Base-by-base conservation (phyloP, 2,329 filamentous ascomycete species). In the Ophiostoma pallidulum region DNA sequence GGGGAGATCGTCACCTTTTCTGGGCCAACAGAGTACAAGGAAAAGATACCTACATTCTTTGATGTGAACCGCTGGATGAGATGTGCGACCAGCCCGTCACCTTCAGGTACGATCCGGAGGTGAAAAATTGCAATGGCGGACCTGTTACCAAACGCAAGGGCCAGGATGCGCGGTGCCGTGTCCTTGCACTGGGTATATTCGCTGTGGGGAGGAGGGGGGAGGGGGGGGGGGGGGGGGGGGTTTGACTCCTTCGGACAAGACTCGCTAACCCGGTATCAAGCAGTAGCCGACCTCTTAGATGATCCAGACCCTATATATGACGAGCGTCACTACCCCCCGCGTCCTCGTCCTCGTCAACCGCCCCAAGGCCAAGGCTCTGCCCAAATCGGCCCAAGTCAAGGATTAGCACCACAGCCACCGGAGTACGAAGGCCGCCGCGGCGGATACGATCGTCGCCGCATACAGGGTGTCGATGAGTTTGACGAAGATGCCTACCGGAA, bases 21-120 rank as follows among this genome's bases (percentile, higher is more conserved):
- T 3, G 70, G 70, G 3, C 70, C 71, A 1, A 62, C 65, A 14
- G 59, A 62, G 35, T 60, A 66, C 49, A 62, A 68, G 49, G 56
- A 64, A 45, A 57, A 67, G 45, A 58, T 72, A 41, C 60, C 61
- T 3, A 64, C 65, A 19, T 74, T 77, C 49, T 75, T 78, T 53
- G 61, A 71, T 40, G 58, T 64, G 45, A 60, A 65, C 3, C 67
- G 61, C 16, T 76, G 57, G 49, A 29, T 71, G 49, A 57, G 63
- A 19, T 61, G 53, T 32, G 54, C 37, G 56, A 64, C 48, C n/a
- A 63, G 63, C 3, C 54, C 66, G 13, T 62, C 68, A 35, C 47
- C 47, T 10, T 36, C 63, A 50, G 66, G 71, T 72, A 61, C 57
- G 63, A 35, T 20, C 7, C 9, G 14, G 3, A 16, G 13, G 20